Conservation (phyloP, 345 rosid species). For the Arabis hirsuta region DNA sequence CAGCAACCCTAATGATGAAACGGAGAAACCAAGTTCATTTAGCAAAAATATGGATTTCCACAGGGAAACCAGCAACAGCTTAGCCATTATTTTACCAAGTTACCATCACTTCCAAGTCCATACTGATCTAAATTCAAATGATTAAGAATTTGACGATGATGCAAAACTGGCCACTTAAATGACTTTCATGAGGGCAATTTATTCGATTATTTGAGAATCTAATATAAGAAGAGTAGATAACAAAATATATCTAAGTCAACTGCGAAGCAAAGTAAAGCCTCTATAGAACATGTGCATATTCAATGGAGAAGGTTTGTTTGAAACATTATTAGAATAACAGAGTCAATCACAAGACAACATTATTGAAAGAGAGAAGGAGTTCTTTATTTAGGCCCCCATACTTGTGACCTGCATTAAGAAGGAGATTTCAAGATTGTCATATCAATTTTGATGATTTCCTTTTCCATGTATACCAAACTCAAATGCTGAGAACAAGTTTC, state of each 20-base stretch:
- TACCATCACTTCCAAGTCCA: no score
- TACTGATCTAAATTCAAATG: no score
- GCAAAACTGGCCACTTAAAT: no score
- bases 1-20: no score
- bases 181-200: no score
- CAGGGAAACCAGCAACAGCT: no score
- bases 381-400: not conserved
- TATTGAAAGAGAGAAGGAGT: not conserved
- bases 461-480: not conserved
- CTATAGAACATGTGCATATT: not conserved
- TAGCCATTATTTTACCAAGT: no score
- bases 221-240: no score
- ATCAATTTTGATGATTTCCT: not conserved
- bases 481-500: not conserved
- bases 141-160: no score
- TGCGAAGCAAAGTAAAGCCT: no score
- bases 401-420: slow-evolving; percentile 27
- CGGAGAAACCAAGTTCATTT: slow-evolving; percentile 10
- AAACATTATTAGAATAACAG: slow-evolving; percentile 19
- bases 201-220: no score
- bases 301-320: slow-evolving; percentile 7
- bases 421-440: not conserved
- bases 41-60: not conserved
- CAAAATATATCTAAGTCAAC: no score
- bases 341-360: slow-evolving; percentile 15